Conservation (phyloP, 768 basidiomycete genomes). For the Heimioporus sp. region DNA sequence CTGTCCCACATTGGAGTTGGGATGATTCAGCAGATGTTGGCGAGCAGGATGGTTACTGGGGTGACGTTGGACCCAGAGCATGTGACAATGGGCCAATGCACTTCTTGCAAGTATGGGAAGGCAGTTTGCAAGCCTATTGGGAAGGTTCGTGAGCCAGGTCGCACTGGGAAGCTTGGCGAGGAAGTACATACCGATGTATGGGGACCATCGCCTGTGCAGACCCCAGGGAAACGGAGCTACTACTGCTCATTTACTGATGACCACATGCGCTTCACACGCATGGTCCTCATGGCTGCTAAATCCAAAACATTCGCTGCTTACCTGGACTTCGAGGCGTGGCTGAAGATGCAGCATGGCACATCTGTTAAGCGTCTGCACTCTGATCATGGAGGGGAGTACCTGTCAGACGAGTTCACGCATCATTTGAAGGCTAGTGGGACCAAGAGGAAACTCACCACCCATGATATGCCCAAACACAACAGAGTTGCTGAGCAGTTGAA, state of each 20-base stretch:
- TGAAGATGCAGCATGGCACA: too few species aligned
- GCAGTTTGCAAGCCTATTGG: constrained; percentile 4
- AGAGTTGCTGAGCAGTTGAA: constrained; percentile 1
- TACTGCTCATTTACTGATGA: constrained; percentile 13
- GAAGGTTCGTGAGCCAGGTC: background rate
- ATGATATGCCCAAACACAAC: constrained; percentile 2
- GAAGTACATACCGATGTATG: constrained; percentile 14
- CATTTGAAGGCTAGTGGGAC: too few species aligned
- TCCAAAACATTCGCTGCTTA: constrained; percentile 5
- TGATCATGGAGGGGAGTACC: too few species aligned
- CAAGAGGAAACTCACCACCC: too few species aligned
- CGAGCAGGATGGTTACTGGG: constrained; percentile 3
- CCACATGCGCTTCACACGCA: background rate
- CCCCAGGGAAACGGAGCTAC: background rate
- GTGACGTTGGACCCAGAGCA: background rate
- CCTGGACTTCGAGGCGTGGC: too few species aligned
- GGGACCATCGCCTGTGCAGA: background rate
- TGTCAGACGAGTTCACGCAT: too few species aligned
- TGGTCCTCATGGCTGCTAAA: constrained; percentile 4
- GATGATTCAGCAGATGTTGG: constrained; percentile 1
- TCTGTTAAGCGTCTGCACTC: too few species aligned
- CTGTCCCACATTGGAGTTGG: constrained; percentile 1
- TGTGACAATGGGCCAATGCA: constrained; percentile 7
- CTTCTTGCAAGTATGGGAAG: constrained; percentile 12
- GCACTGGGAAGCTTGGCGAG: background rate